Percentiles rank a stretch among this genome's conserved stretches.
Conservation (phyloP, 805 yeast species). For the Saturnispora galanensis region DNA sequence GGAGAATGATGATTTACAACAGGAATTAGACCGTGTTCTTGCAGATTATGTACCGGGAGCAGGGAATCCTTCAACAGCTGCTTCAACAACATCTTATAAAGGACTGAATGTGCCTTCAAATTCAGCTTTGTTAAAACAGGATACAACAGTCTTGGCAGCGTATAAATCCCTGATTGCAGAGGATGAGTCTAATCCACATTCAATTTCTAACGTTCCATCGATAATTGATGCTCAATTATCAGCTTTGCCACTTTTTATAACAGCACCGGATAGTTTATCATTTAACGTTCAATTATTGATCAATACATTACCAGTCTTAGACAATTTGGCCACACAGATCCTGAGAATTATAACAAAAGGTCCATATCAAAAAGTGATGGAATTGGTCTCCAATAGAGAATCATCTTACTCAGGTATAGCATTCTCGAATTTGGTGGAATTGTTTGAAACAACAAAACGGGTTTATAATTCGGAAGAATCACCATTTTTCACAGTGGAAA, state of each 20-base stretch:
- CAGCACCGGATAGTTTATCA: conserved; percentile 47
- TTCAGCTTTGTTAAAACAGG: conserved; percentile 25
- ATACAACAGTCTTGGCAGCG: conserved; percentile 20
- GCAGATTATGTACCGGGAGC: conserved; percentile 8
- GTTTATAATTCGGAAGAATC: conserved; percentile 58
- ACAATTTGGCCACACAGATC: conserved; percentile 73
- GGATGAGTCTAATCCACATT: conserved; percentile 8
- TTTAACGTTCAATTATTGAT: conserved; percentile 55
- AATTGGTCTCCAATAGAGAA: conserved; percentile 55
- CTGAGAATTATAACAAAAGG: conserved; percentile 62
- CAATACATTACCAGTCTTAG: conserved; percentile 66
- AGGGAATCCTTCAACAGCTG: not conserved
- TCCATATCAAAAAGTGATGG: conserved; percentile 67
- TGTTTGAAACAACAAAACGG: conserved; percentile 68
- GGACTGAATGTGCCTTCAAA: conserved; percentile 28
- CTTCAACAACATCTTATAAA: conserved; percentile 14
- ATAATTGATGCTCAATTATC: conserved; percentile 41
- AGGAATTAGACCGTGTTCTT: conserved; percentile 8
- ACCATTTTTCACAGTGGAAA: conserved; percentile 61
- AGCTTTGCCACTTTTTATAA: conserved; percentile 48
- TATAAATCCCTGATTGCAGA: conserved; percentile 20
- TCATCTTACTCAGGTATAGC: conserved; percentile 49
- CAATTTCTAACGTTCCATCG: conserved; percentile 16
- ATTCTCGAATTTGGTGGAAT: conserved; percentile 58
- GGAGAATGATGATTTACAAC: conserved; percentile 9